Conservation (phyloP, 2,329 filamentous ascomycete species). For the Anisogramma anomala region DNA sequence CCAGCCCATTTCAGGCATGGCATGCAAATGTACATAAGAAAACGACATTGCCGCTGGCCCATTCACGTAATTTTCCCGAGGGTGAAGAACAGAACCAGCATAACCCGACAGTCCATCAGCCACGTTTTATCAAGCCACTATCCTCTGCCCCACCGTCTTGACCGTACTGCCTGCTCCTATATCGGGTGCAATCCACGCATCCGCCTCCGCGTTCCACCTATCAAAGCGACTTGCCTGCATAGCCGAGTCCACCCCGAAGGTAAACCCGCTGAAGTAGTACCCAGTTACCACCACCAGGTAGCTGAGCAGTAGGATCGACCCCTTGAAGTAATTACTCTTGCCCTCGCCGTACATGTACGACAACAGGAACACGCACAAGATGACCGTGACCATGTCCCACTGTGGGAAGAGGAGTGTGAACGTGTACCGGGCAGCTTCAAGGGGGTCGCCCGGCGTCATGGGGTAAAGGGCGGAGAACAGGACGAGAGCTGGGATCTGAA, state of each 20-base stretch:
- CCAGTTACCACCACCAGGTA: conserved; percentile 87
- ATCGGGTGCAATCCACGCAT: conserved; percentile 29
- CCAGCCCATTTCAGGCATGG: too few relatives aligned
- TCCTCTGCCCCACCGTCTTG: conserved; percentile 8
- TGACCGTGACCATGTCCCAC: conserved; percentile 98
- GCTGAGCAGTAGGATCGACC: conserved; percentile 82
- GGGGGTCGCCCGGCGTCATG: conserved; percentile 25
- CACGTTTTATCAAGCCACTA: conserved; percentile 45
- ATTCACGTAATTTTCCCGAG: too few relatives aligned
- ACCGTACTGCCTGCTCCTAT: conserved; percentile 25
- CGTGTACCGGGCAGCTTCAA: conserved; percentile 45
- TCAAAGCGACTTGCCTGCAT: conserved; percentile 37
- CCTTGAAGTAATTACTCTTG: conserved; percentile 99
- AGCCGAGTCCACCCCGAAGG: conserved; percentile 8
- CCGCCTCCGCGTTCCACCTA: conserved; percentile 37
- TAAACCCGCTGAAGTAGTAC: conserved; percentile 68
- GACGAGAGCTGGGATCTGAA: conserved; percentile 88
- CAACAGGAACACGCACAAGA: conserved; percentile 87
- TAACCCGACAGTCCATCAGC: too few relatives aligned
- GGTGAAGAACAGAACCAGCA: too few relatives aligned
- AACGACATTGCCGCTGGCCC: too few relatives aligned
- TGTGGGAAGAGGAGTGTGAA: conserved; percentile 92
- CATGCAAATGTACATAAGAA: too few relatives aligned
- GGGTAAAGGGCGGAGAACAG: conserved; percentile 75
- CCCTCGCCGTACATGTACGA: conserved; percentile 98